Conservation (phyloP, 106 monocot genomes). For the Dioscorea dumetorum region DNA sequence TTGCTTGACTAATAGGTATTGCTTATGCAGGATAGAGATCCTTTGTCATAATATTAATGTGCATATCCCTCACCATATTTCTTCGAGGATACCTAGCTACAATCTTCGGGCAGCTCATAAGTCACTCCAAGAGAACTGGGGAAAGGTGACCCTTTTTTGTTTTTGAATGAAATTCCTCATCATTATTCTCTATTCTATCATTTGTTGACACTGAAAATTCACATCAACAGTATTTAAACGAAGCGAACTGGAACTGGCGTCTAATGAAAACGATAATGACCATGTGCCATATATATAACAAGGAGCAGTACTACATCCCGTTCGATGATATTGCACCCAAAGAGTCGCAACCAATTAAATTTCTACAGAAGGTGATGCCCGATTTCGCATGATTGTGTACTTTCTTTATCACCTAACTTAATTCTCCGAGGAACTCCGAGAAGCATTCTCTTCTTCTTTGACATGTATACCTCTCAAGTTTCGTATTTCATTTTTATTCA, state of each 20-base stretch:
- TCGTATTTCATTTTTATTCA: no score
- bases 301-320: slow-evolving; percentile 66
- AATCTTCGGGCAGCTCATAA: slow-evolving; percentile 74
- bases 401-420: no score
- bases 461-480: no score
- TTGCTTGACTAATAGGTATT: background rate
- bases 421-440: no score
- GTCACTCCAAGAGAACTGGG: slow-evolving; percentile 85
- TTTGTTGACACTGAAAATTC: background rate
- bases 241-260: slow-evolving; percentile 92
- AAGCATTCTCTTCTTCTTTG: no score
- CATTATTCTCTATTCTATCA: slow-evolving; percentile 2
- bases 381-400: slow-evolving; percentile 39
- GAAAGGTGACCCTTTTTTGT: slow-evolving; percentile 42
- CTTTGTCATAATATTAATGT: slow-evolving; percentile 95
- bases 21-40: slow-evolving; percentile 74
- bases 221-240: slow-evolving; percentile 60
- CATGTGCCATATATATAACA: slow-evolving; percentile 73
- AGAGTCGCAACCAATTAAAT: slow-evolving; percentile 54
- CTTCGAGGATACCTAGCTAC: slow-evolving; percentile 89
- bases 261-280: slow-evolving; percentile 99
- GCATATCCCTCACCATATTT: slow-evolving; percentile 92
- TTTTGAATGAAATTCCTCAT: background rate
- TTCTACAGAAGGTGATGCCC: slow-evolving; percentile 74
- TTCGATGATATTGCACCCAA: slow-evolving; percentile 69